Evolutionary conservation across 495 filamentous ascomycete species (phyloP), one percentile per base, ranked within the genome.

Genomic region (Xylaria bambusicola): DNA sequence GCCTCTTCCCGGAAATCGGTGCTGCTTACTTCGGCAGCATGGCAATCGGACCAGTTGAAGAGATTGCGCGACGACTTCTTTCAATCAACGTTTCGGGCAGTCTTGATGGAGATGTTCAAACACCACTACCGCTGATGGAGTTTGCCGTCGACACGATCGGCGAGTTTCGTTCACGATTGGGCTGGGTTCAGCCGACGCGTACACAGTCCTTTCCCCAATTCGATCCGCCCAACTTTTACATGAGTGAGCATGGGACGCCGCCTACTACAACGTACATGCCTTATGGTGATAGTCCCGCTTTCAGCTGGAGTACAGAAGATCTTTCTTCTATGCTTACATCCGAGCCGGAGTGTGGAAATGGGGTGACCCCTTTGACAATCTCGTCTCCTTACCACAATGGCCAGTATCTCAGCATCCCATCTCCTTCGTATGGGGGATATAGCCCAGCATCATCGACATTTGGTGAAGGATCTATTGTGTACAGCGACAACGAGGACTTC

Each of bases 1-100:
- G 89, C 29, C 83, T 97, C 45, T 96, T 93, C 70, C 92, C 92
- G 8, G 92, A 96, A 66, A 84, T 96, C 57, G 93, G 91, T 49
- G 88, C 91, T 20, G 87, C 91, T 38, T 97, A 92, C 65, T 87
- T 95, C 54, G 90, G 89, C 20, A 87, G 89, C 63, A 74, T 93
- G 67, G 86, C 87, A 3, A 78, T 92, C 46, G 81, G 82, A 2
- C 88, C 88, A 2, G 88, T 92, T 31, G 90, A 92, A 68, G 85
- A 93, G 66, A 92, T 92, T 45, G 85, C 89, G 56, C 82, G 82
- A 42, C 85, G 80, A 18, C 77, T 89, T 18, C 70, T 80, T 46
- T 76, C 73, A 50, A 73, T 80, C 66, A 78, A 74, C 59, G 69
- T 73, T 53, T 74, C 76, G 9, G 75, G 74, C 36, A 73, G 67